phyloP scores from a whole-genome alignment of 257 asterid genomes.

The Fraxinus cuspidata region DNA sequence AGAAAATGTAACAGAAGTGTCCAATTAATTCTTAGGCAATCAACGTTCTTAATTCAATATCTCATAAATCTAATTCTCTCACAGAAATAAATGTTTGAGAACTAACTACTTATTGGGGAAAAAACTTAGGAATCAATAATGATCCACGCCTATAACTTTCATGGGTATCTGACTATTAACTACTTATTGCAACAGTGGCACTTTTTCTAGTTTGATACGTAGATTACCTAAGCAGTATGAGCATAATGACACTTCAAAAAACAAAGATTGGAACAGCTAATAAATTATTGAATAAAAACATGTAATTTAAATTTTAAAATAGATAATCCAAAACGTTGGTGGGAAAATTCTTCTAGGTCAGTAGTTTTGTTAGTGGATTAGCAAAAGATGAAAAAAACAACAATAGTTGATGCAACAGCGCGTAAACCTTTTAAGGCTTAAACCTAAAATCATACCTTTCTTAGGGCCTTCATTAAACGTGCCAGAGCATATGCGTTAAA shows the following conservation, averaged over 20 bases:
- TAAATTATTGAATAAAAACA: background rate
- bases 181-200: background rate
- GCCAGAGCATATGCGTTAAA: background rate
- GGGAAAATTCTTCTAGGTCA: background rate
- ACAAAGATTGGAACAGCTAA: background rate
- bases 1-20: background rate
- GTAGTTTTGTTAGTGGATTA: background rate
- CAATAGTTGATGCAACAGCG: background rate
- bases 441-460: background rate
- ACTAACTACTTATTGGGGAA: background rate
- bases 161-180: background rate
- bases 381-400: background rate
- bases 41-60: background rate
- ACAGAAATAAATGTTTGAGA: background rate
- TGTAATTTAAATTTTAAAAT: background rate
- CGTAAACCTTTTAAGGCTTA: background rate
- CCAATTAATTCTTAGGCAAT: background rate
- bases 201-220: background rate
- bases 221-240: background rate
- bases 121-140: background rate
- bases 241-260: background rate
- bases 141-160: background rate
- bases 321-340: background rate
- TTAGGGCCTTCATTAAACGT: background rate
- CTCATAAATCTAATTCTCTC: background rate